Percentiles rank a stretch among this genome's conserved stretches.
These are phyloP conservation scores for Coemansia reversa DNA, from an alignment of 192 early-diverging fungal species.

Conservation along the genomic window DNA sequence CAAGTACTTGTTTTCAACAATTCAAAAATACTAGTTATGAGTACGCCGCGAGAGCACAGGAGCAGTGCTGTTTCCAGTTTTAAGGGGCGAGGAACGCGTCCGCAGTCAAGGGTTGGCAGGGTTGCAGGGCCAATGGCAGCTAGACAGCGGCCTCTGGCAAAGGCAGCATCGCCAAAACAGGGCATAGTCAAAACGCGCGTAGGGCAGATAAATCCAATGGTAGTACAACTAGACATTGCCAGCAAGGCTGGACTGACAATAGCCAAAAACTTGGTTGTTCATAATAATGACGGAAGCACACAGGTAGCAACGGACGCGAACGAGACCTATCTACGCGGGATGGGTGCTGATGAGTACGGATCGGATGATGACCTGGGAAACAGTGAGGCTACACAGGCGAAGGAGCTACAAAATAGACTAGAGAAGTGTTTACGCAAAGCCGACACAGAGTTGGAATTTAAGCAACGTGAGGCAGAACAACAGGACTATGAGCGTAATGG, in stretches of 20 bases:
- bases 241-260: slow-evolving; percentile 28
- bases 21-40: neutral
- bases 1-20: too few relatives aligned
- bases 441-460: slow-evolving; percentile 3
- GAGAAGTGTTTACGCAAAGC: slow-evolving; percentile 4
- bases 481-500: slow-evolving; percentile 32
- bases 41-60: neutral
- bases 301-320: slow-evolving; percentile 14
- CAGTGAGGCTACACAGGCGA: slow-evolving; percentile 27
- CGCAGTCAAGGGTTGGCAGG: slow-evolving; percentile 12
- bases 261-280: neutral
- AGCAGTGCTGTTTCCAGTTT: neutral
- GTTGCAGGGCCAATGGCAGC: slow-evolving; percentile 4
- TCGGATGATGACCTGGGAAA: slow-evolving; percentile 42
- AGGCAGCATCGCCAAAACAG: neutral
- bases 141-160: neutral
- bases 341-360: slow-evolving; percentile 26
- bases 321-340: slow-evolving; percentile 11
- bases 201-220: slow-evolving; percentile 10
- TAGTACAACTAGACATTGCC: slow-evolving; percentile 25
- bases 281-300: neutral
- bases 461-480: slow-evolving; percentile 21
- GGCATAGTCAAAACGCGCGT: neutral
- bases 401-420: slow-evolving; percentile 12
- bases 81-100: neutral